Percentiles rank a stretch among this genome's conserved stretches.
Evolutionary conservation across 108 stramenopile genomes (phyloP).

Genomic region (Fragilaria radians): DNA sequence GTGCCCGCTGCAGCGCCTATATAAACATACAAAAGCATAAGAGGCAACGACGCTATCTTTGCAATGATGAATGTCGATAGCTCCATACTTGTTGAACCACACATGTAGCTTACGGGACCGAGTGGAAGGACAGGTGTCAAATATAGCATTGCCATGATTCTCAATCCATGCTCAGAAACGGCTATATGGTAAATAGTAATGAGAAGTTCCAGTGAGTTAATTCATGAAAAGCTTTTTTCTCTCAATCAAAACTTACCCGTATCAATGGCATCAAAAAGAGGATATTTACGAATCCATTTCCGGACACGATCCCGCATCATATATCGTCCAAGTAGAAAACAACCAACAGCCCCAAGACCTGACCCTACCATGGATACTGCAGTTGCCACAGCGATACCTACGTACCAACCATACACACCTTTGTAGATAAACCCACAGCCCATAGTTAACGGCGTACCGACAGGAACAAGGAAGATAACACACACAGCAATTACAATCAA

Average conservation of each 20-base stretch:
- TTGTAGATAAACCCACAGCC: constrained; percentile 83
- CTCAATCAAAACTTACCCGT: constrained; percentile 28
- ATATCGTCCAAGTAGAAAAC: constrained; percentile 73
- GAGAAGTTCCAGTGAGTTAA: neutral
- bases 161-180: constrained; percentile 63
- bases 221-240: neutral
- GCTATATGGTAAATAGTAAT: constrained; percentile 21
- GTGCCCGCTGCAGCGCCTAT: constrained; percentile 71
- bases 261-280: constrained; percentile 84
- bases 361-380: constrained; percentile 55
- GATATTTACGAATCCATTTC: constrained; percentile 71
- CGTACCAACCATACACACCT: constrained; percentile 66
- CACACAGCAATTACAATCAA: constrained; percentile 41
- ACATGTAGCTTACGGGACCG: constrained; percentile 75
- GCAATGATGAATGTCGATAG: constrained; percentile 54
- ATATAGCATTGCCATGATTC: constrained; percentile 81
- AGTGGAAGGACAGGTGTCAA: constrained; percentile 72
- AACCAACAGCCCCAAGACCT: constrained; percentile 51
- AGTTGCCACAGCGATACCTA: constrained; percentile 57
- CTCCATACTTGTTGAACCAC: constrained; percentile 75
- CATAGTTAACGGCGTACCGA: constrained; percentile 55
- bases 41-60: constrained; percentile 67
- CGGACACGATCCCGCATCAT: constrained; percentile 69
- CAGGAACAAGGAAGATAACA: constrained; percentile 42
- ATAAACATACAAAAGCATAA: constrained; percentile 70